These are phyloP conservation scores for Skeletonema marinoi DNA, from an alignment of 108 stramenopile genomes.

Conservation along the genomic window DNA sequence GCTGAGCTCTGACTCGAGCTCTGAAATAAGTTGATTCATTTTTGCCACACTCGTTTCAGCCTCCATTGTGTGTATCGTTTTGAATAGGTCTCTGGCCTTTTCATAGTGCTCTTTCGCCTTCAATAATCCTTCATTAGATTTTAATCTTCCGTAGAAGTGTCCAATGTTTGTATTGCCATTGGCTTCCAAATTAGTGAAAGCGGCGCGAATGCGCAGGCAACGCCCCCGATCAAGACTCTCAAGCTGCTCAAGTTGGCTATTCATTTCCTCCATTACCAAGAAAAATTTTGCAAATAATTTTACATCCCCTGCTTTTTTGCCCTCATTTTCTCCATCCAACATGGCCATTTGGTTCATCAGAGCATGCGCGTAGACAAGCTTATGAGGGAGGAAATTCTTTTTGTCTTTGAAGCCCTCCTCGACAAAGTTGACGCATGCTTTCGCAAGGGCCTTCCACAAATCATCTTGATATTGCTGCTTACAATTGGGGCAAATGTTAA, in stretches of 20 bases:
- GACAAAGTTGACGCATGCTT: neutral
- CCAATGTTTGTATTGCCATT: neutral
- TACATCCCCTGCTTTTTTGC: neutral
- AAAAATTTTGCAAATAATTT: neutral
- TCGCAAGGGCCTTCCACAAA: neutral
- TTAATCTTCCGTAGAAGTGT: neutral
- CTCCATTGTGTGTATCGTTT: neutral
- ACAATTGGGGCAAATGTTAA: neutral
- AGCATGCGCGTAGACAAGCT: neutral
- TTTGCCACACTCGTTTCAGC: neutral
- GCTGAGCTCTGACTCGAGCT: neutral
- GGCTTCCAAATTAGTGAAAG: neutral
- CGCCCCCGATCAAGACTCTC: neutral
- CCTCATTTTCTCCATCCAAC: neutral
- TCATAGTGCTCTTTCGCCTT: slow-evolving; percentile 4
- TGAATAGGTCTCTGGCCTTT: neutral
- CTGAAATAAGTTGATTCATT: neutral
- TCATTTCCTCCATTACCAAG: neutral
- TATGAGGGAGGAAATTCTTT: too few relatives aligned
- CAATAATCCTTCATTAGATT: neutral
- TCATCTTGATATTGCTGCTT: neutral
- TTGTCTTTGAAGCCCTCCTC: neutral
- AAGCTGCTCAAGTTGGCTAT: neutral
- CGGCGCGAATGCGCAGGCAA: too few relatives aligned
- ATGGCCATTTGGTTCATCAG: neutral